Percentiles rank a stretch among this genome's conserved stretches.
Evolutionary conservation across 1,284 basidiomycete species (phyloP).

Genomic region (Microbotryum silenes-acaulis): DNA sequence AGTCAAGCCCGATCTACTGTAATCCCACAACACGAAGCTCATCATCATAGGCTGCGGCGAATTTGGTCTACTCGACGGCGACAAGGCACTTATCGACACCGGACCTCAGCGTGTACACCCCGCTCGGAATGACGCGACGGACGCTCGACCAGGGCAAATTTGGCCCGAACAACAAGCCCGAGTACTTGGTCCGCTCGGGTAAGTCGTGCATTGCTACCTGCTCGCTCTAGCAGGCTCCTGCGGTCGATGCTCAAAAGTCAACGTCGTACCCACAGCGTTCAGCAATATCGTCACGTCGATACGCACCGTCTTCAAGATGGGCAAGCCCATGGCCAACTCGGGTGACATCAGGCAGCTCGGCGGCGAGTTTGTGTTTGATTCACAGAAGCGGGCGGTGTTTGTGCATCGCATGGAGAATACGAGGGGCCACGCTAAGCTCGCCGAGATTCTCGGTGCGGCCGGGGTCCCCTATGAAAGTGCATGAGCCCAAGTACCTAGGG

Average conservation of each 20-base stretch:
- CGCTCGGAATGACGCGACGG: slow-evolving; percentile 27
- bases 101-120: slow-evolving; percentile 22
- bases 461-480: slow-evolving; percentile 9
- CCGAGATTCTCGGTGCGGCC: slow-evolving; percentile 13
- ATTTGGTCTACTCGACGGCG: slow-evolving; percentile 51
- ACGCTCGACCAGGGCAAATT: slow-evolving; percentile 13
- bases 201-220: neutral
- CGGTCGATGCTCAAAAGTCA: too few species aligned
- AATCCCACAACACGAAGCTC: slow-evolving; percentile 41
- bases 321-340: neutral
- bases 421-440: slow-evolving; percentile 22
- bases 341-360: slow-evolving; percentile 33
- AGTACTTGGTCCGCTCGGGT: slow-evolving; percentile 11
- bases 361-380: slow-evolving; percentile 33
- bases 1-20: slow-evolving; percentile 47
- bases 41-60: slow-evolving; percentile 59
- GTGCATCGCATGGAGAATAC: slow-evolving; percentile 30
- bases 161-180: slow-evolving; percentile 1
- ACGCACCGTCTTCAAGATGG: slow-evolving; percentile 20
- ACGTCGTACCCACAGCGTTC: neutral
- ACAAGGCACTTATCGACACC: slow-evolving; percentile 40
- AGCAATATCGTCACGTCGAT: too few species aligned
- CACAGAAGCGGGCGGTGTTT: neutral
- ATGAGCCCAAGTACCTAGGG: too few species aligned
- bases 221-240: too few species aligned